Base-by-base conservation (phyloP, 345 rosid genomes). In the Physaria fendleri region DNA sequence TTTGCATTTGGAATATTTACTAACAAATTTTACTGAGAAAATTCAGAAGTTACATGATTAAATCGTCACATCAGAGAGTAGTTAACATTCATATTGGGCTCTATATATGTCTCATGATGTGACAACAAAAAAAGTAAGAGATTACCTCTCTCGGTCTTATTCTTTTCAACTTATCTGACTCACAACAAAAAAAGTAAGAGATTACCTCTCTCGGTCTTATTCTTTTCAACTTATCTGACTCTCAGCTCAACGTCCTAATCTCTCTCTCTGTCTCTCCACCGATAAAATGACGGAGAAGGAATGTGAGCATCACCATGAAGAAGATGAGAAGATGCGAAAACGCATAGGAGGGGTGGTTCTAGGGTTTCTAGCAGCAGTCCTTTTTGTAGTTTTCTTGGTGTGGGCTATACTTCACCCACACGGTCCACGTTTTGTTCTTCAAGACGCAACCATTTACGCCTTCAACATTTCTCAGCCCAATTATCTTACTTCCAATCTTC, bases 381-480 rank as follows among this genome's bases (percentile, higher is more conserved):
- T 55, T 40, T 57, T 69, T 16, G 69, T 62, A 4, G 58, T 89
- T 68, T 81, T 93, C 70, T 56, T 93, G 18, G 68, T 82, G 3
- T 89, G 95, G 97, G 95, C 95, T 41, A 75, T 89, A 41, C 90
- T 89, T 65, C 84, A 76, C 18, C 99, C 99, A 1, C 45, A 49
- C 14, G 87, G 86, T 6, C 97, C 97, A 3, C 47, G 40, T 0
- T 89, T 93, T 81, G 25, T 79, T 68, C 84, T 93, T 65, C 97
- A 87, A 64, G 97, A 88, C 78, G 87, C 78, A 69, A 93, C 95
- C 57, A 83, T 93, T 51, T 81, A 71, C 70, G 79, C 70, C 78
- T 93, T 93, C 78, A 93, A 89, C 79, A 20, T 77, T 64, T 66
- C 99, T 2, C 27, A 35, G 16, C 91, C 95, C 0, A 85, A 85